Percentiles rank a stretch among this genome's conserved stretches.
phyloP scores from a whole-genome alignment of 371 early-diverging fungal genomes.

The Circinella minor region DNA sequence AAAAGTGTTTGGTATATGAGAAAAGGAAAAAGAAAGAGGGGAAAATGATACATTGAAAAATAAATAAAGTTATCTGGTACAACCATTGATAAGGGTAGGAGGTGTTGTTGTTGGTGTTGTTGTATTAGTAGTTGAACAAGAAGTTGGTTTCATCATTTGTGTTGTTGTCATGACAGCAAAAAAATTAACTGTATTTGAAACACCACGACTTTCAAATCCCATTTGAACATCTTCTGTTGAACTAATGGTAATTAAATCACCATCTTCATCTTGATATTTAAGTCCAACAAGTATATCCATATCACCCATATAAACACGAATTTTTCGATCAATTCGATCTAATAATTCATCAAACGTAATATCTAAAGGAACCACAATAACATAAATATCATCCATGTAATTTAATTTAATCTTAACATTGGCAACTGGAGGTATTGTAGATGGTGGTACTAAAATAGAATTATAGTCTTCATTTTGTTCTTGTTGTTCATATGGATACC shows the following conservation, averaged over 20 bases:
- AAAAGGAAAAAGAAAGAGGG: not conserved
- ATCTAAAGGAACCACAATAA: constrained; percentile 81
- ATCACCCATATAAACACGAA: constrained; percentile 67
- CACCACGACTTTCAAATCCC: constrained; percentile 80
- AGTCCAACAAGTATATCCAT: constrained; percentile 60
- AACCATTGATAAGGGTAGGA: not conserved
- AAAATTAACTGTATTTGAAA: constrained; percentile 43
- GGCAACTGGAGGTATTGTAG: not conserved
- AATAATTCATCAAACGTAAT: constrained; percentile 76
- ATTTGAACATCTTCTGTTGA: constrained; percentile 88
- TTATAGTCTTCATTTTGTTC: not conserved
- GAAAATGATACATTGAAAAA: not conserved
- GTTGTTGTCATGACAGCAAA: constrained; percentile 27
- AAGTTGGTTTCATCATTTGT: not conserved
- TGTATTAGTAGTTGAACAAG: not conserved
- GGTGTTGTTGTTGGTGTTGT: not conserved
- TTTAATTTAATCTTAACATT: constrained; percentile 83
- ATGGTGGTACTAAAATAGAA: too few relatives aligned
- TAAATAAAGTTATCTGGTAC: not conserved
- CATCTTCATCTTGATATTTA: constrained; percentile 92
- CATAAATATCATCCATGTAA: constrained; percentile 82
- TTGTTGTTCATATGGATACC: not conserved
- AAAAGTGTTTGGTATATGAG: not conserved
- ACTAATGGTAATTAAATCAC: constrained; percentile 84
- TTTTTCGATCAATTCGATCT: constrained; percentile 84